Base-by-base conservation (phyloP, 139 green algal species). In the Tetradesmus obliquus region DNA sequence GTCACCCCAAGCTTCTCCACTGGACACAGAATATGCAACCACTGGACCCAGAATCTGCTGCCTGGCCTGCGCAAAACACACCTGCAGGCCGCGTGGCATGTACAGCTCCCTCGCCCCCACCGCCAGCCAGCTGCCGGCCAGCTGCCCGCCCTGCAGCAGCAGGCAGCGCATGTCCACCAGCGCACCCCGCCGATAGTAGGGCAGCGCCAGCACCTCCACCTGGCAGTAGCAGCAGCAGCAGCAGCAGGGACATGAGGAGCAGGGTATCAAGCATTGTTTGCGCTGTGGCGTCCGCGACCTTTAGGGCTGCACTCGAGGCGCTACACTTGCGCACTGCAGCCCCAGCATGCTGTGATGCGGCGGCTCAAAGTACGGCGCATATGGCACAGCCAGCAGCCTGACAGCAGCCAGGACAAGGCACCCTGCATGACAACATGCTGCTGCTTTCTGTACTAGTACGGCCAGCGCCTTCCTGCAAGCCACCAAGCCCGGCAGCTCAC, bases 141-240 rank as follows among this genome's bases (percentile, higher is more conserved):
- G 55, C 12, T 55, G 66, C 4, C 83, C 83, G 3, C 32, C 24
- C 13, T 13, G 15, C 62, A 92, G 90, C 71, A 60, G 45, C 71
- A 84, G 72, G 84, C 89, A 92, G 8, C 90, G 83, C 71, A 82
- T 72, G 32, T 92, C 90, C 71, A 92, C 84, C 72, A 92, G 22
- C 22, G 20, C 9, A 24, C 84, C 84, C 12, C 9, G 3, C 1
- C 15, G 9, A 72, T 84, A 89, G 32, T 92, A 90, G 13, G 90
- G 90, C 90, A 92, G 74, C 19, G 74, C 84, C 53, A 92, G 3
- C 32, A 88, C 90, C 12, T 89, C 90, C 19, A 92, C 90, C 71
- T 82, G n/a, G 12, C 62, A 72, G 62, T 45, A 45, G 6, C 60
- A 71, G 54, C 69, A 86, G 82, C 82, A 87, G 55, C 82, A 87